Conservation (phyloP, 257 asterid species). For the Ocimum tenuiflorum region DNA sequence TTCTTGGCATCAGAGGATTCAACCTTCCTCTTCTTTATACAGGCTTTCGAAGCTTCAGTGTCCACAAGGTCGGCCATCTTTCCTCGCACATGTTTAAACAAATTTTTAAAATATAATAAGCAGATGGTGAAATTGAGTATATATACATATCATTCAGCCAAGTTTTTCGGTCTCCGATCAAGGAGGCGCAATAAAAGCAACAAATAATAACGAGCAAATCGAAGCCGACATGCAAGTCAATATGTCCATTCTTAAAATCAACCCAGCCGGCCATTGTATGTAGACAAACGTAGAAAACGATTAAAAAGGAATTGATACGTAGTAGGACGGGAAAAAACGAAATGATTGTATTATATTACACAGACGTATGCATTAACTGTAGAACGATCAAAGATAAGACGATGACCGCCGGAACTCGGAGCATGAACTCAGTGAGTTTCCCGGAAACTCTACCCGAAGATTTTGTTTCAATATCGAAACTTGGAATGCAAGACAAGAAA, state of each 20-base stretch:
- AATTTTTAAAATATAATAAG: too few relatives aligned
- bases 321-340: not conserved
- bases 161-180: conserved; percentile 4
- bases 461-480: conserved; percentile 21
- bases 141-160: too few relatives aligned
- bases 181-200: too few relatives aligned
- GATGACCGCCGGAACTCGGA: conserved; percentile 2
- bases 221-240: conserved; percentile 44
- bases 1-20: too few relatives aligned
- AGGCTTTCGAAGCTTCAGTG: too few relatives aligned
- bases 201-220: conserved; percentile 22
- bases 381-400: not conserved
- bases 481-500: conserved; percentile 37
- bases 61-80: too few relatives aligned
- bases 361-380: conserved; percentile 19
- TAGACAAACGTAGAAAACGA: conserved; percentile 21
- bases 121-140: not conserved
- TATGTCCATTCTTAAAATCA: conserved; percentile 22
- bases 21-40: too few relatives aligned
- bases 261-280: conserved; percentile 16
- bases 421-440: conserved; percentile 10
- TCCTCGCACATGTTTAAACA: conserved; percentile 22
- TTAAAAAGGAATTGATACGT: not conserved
- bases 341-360: not conserved
- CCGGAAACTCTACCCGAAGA: not conserved